phyloP scores from a whole-genome alignment of 495 filamentous ascomycete species.

The Parathielavia hyrcaniae region DNA sequence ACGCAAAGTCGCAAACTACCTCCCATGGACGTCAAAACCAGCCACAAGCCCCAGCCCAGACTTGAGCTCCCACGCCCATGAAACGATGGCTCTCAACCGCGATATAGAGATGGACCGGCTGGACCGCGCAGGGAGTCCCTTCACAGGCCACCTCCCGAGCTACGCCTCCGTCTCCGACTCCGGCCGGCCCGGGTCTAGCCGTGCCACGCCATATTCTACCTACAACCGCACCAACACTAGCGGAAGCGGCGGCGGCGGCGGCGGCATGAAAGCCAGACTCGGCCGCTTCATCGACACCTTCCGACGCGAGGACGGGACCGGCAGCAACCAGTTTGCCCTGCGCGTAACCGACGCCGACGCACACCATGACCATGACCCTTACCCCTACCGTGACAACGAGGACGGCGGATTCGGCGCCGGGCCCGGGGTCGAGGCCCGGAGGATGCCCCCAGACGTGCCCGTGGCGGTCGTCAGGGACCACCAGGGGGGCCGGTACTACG shows the following conservation, averaged over 20 bases:
- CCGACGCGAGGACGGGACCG: constrained; percentile 23
- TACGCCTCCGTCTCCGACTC: background rate
- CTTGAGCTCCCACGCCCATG: constrained; percentile 3
- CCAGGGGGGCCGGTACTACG: constrained; percentile 26
- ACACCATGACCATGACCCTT: too few relatives aligned
- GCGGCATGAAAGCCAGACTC: constrained; percentile 11
- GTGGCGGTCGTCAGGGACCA: constrained; percentile 12
- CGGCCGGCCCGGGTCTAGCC: background rate
- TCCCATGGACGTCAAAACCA: background rate
- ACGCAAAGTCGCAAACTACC: too few relatives aligned
- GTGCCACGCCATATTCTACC: background rate
- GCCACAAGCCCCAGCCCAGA: background rate
- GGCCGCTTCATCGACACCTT: constrained; percentile 31
- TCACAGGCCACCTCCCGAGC: constrained; percentile 11
- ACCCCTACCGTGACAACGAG: too few relatives aligned
- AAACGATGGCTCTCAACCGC: constrained; percentile 18
- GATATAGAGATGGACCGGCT: constrained; percentile 30
- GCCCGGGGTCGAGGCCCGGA: too few relatives aligned
- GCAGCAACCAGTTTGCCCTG: constrained; percentile 1
- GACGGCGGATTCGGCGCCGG: background rate
- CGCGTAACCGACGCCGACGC: constrained; percentile 11
- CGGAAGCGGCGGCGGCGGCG: constrained; percentile 10
- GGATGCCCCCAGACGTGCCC: too few relatives aligned
- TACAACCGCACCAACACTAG: too few relatives aligned
- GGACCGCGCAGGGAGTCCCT: constrained; percentile 18